These are phyloP conservation scores for Gossypium aridum DNA, from an alignment of 441 rosid genomes.

Conservation along the genomic window DNA sequence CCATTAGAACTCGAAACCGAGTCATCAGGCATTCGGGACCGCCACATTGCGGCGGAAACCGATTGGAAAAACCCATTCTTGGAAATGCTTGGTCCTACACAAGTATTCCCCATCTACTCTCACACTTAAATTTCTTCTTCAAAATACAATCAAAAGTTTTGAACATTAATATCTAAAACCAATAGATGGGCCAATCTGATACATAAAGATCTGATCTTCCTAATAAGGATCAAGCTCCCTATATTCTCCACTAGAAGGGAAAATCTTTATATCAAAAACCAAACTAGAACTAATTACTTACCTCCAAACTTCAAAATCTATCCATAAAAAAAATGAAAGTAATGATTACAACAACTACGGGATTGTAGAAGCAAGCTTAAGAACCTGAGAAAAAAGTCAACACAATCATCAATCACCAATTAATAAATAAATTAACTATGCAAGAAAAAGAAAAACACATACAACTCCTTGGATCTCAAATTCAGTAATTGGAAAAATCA, in stretches of 20 bases:
- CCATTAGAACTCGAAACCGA: constrained; percentile 33
- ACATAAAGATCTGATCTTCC: constrained; percentile 21
- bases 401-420: background rate
- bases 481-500: background rate
- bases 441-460: background rate
- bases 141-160: constrained; percentile 10
- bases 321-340: background rate
- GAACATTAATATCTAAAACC: constrained; percentile 35
- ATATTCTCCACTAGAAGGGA: background rate
- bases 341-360: background rate
- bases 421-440: background rate
- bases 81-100: constrained; percentile 57
- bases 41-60: constrained; percentile 63
- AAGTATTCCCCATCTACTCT: constrained; percentile 56
- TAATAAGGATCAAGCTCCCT: constrained; percentile 4
- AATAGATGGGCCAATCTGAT: constrained; percentile 9
- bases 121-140: constrained; percentile 15
- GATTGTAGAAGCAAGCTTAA: background rate
- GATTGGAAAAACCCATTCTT: constrained; percentile 62
- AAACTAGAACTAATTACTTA: background rate
- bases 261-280: background rate
- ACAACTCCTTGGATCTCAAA: constrained; percentile 6
- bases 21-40: constrained; percentile 40
- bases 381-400: constrained; percentile 4
- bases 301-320: constrained; percentile 1